A percentile compares a stretch with the other conserved stretches of the same genome.
Evolutionary conservation across 257 asterid species (phyloP).

Genomic region (Solanum pimpinellifolium): DNA sequence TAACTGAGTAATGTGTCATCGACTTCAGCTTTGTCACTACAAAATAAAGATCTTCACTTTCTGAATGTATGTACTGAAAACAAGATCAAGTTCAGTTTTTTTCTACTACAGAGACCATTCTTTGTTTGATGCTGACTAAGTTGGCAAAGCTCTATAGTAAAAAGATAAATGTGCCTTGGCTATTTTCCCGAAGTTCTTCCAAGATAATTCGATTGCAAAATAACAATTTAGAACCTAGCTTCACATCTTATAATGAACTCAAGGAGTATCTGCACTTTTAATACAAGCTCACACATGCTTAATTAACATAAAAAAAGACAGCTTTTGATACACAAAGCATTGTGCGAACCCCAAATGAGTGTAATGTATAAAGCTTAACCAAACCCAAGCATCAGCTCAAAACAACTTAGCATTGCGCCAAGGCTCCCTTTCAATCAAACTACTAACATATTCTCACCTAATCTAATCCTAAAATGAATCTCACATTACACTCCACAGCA

Average conservation of each 20-base stretch:
- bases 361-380: not conserved
- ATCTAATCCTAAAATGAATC: not conserved
- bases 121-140: not conserved
- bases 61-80: not conserved
- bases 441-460: not conserved
- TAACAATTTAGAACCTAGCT: not conserved
- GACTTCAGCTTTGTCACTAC: not conserved
- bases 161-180: not conserved
- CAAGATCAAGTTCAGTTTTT: not conserved
- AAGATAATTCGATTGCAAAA: too few relatives aligned
- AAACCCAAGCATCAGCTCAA: not conserved
- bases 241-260: not conserved
- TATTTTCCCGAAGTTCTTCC: not conserved
- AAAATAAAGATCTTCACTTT: not conserved
- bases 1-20: not conserved
- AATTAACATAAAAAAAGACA: not conserved
- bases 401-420: not conserved
- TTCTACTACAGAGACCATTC: too few relatives aligned
- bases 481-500: not conserved
- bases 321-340: not conserved
- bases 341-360: not conserved
- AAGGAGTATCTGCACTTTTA: not conserved
- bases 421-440: not conserved
- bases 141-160: not conserved
- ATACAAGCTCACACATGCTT: not conserved